Conservation (phyloP, 2,329 filamentous ascomycete species). For the Ceratocystis smalleyi region DNA sequence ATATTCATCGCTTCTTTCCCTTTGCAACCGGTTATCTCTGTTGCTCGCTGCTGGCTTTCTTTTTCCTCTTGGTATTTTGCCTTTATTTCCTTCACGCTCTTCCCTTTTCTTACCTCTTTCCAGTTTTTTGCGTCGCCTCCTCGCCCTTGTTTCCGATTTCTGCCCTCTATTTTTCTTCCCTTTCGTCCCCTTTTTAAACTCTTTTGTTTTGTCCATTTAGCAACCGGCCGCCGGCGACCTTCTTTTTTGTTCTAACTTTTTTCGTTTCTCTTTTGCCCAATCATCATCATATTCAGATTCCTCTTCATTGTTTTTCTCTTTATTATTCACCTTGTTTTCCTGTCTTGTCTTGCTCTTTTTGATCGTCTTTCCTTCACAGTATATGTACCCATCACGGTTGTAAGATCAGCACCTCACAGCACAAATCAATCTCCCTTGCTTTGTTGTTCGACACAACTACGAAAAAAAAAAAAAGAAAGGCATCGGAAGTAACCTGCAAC, state of each 20-base stretch:
- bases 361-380: constrained; percentile 2
- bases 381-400: constrained; percentile 9
- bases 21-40: background rate
- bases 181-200: constrained; percentile 14
- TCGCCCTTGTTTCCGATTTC: constrained; percentile 17
- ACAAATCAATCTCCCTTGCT: constrained; percentile 1
- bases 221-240: constrained; percentile 14
- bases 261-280: background rate
- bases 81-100: background rate
- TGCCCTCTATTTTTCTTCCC: constrained; percentile 22
- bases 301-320: constrained; percentile 8
- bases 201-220: constrained; percentile 5
- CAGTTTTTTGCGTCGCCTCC: background rate
- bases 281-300: constrained; percentile 3
- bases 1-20: background rate
- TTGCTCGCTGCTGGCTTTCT: background rate
- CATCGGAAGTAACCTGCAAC: background rate
- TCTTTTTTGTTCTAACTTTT: constrained; percentile 1
- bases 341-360: background rate
- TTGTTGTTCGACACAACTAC: constrained; percentile 1
- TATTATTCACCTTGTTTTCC: background rate
- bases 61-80: background rate
- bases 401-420: background rate
- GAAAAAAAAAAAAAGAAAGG: background rate
- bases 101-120: background rate